Conservation (phyloP, 129 eudicot genomes). For the Centaurea solstitialis region DNA sequence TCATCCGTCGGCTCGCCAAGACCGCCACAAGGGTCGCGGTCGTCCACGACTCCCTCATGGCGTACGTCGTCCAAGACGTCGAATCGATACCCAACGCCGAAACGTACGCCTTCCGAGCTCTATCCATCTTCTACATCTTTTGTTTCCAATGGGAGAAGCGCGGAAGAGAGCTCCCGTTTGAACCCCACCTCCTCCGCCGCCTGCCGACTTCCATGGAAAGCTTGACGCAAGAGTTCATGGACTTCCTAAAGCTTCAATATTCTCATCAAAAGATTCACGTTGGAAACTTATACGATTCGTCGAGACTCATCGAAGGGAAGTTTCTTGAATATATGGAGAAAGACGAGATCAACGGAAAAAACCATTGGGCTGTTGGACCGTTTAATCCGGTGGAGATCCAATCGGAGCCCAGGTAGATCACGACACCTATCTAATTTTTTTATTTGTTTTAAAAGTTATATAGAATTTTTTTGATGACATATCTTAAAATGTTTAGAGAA, state of each 20-base stretch:
- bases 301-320: constrained; percentile 41
- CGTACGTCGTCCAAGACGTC: neutral
- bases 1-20: no score
- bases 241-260: neutral
- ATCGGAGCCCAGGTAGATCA: neutral
- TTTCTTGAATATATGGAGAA: constrained; percentile 41
- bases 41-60: no score
- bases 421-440: no score
- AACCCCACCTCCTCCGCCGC: neutral
- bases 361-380: constrained; percentile 67
- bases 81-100: neutral
- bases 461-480: no score
- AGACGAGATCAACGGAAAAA: constrained; percentile 20
- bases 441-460: no score
- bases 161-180: neutral
- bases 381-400: constrained; percentile 33
- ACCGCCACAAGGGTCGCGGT: no score
- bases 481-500: no score
- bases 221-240: neutral
- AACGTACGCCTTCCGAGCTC: neutral
- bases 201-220: neutral
- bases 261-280: neutral
- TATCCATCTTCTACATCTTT: neutral
- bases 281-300: constrained; percentile 50
- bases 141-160: neutral